phyloP scores from a whole-genome alignment of 345 rosid genomes.

The Zanthoxylum bungeanum region DNA sequence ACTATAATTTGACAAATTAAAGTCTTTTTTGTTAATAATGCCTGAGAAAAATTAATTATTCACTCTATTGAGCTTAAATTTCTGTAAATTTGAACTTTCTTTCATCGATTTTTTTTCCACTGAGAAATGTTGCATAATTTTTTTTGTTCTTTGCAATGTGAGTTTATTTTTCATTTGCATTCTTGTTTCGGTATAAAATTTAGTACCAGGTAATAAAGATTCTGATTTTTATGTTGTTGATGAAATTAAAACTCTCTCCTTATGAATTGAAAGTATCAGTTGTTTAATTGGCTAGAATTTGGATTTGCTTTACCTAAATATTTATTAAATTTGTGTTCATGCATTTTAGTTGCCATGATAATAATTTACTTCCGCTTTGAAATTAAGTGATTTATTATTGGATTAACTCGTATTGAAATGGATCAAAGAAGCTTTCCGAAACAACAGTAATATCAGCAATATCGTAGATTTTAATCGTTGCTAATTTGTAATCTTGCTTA shows the following conservation, averaged over 20 bases:
- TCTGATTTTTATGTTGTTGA: conserved; percentile 16
- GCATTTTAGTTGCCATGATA: neutral
- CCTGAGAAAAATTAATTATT: no score
- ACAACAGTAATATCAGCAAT: neutral
- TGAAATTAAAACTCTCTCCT: conserved; percentile 8
- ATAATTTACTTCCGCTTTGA: neutral
- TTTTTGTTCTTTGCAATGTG: neutral
- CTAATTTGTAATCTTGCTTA: neutral
- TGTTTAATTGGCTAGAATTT: conserved; percentile 4
- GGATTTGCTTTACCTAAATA: neutral
- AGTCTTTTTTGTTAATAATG: neutral
- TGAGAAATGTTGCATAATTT: neutral
- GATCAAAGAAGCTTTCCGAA: neutral
- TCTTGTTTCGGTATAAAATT: conserved; percentile 2
- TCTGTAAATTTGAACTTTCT: neutral
- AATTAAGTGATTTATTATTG: neutral
- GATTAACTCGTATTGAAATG: neutral
- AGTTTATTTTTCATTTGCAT: conserved; percentile 5
- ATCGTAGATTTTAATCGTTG: neutral
- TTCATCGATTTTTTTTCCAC: neutral
- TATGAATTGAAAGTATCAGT: conserved; percentile 7
- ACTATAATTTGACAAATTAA: neutral
- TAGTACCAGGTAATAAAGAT: neutral
- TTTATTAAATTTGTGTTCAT: neutral
- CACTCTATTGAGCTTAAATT: neutral